phyloP scores from a whole-genome alignment of 2,329 filamentous ascomycete species.

The Sporothrix curviconia region DNA sequence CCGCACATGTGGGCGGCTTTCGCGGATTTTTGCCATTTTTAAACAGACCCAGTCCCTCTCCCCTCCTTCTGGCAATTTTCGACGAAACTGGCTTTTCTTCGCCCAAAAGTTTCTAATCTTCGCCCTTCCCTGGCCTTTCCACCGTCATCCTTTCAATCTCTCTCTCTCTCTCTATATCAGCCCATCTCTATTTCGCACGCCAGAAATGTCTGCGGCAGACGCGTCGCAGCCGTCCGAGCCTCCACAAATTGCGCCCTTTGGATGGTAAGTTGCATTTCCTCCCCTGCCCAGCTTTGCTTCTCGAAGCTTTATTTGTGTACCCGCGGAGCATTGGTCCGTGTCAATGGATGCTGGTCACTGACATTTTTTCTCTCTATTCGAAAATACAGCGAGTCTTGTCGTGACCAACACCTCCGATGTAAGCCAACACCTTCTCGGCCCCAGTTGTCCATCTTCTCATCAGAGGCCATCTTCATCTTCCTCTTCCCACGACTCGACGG shows the following conservation, averaged over 20 bases:
- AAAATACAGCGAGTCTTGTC: slow-evolving; percentile 41
- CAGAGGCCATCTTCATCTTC: too few relatives aligned
- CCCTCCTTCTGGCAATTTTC: background rate
- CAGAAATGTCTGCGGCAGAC: slow-evolving; percentile 1
- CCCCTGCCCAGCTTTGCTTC: background rate
- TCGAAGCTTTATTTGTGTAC: background rate
- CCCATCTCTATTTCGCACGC: too few relatives aligned
- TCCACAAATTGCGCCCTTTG: slow-evolving; percentile 8
- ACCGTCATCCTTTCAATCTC: background rate
- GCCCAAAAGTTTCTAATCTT: background rate
- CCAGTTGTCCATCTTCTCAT: background rate
- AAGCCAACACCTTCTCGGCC: slow-evolving; percentile 17
- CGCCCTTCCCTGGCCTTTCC: background rate
- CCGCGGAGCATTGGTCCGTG: too few relatives aligned
- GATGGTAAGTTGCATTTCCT: slow-evolving; percentile 14
- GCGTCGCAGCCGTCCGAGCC: background rate
- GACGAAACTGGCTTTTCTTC: background rate
- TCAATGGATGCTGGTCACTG: too few relatives aligned
- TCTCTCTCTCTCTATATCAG: background rate
- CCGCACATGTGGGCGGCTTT: too few relatives aligned
- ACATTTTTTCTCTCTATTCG: too few relatives aligned
- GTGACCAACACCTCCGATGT: slow-evolving; percentile 43
- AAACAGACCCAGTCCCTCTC: background rate
- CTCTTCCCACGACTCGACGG: too few relatives aligned
- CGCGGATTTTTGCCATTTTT: slow-evolving; percentile 11